Evolutionary conservation across 306 rosid genomes (phyloP).

Genomic region (Cicer cuneatum): DNA sequence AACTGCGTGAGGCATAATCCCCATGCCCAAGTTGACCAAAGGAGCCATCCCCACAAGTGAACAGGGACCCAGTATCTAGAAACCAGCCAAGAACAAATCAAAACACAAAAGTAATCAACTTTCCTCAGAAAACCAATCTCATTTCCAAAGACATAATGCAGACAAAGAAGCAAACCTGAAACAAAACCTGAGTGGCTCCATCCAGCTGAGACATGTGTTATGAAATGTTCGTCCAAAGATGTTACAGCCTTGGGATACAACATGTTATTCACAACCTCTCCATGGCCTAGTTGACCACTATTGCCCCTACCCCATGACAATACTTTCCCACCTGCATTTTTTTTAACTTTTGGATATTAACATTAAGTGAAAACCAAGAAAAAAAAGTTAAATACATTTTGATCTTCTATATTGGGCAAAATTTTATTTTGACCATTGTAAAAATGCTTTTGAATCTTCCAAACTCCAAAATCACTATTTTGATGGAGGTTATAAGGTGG

Average conservation of each 20-base stretch:
- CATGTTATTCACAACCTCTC: constrained; percentile 51
- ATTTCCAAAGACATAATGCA: neutral
- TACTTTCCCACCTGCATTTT: constrained; percentile 67
- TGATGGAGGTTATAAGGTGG: too few relatives aligned
- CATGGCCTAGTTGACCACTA: constrained; percentile 85
- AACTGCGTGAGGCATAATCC: constrained; percentile 57
- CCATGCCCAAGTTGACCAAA: constrained; percentile 99
- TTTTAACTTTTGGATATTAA: neutral
- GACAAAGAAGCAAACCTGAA: constrained; percentile 62
- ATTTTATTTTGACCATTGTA: too few relatives aligned
- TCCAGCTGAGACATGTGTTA: constrained; percentile 81
- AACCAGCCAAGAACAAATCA: constrained; percentile 36
- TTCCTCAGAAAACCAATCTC: neutral
- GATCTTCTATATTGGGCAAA: too few relatives aligned
- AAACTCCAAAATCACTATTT: too few relatives aligned
- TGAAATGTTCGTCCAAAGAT: constrained; percentile 56
- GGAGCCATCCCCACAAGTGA: constrained; percentile 88
- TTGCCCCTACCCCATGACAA: constrained; percentile 91
- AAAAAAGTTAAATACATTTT: neutral
- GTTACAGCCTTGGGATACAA: constrained; percentile 64
- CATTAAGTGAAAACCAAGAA: neutral
- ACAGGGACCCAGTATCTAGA: constrained; percentile 65
- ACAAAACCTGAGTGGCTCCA: constrained; percentile 96
- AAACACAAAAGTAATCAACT: neutral
- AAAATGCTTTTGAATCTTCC: too few relatives aligned